A percentile compares a stretch with the other conserved stretches of the same genome.
phyloP scores from a whole-genome alignment of 495 filamentous ascomycete species.

The Coniosporium apollinis region DNA sequence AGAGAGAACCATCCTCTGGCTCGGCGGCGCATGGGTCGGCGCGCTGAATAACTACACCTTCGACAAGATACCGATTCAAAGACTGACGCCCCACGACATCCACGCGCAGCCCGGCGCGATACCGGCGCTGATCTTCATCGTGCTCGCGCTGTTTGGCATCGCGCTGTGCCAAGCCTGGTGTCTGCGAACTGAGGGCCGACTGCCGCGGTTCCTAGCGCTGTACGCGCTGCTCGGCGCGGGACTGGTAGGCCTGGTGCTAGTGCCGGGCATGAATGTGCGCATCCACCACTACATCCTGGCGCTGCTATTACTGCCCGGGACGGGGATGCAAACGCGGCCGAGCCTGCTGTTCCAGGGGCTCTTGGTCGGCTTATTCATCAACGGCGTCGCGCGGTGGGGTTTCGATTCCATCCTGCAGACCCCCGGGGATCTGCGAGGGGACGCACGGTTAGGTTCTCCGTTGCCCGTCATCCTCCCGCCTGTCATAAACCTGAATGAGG shows the following conservation, averaged over 20 bases:
- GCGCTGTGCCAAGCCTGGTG: constrained; percentile 27
- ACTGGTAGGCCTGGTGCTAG: constrained; percentile 37
- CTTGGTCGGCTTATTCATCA: constrained; percentile 71
- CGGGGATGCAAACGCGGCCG: constrained; percentile 58
- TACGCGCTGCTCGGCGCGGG: constrained; percentile 37
- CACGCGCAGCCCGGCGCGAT: constrained; percentile 25
- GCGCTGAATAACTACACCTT: constrained; percentile 30
- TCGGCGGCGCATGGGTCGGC: constrained; percentile 26
- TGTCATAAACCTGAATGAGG: constrained; percentile 19
- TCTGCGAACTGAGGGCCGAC: constrained; percentile 25
- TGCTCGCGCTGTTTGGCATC: constrained; percentile 22
- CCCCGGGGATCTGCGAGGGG: constrained; percentile 43
- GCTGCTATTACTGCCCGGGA: constrained; percentile 61
- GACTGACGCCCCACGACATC: constrained; percentile 27
- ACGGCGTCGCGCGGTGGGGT: constrained; percentile 76
- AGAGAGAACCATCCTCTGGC: constrained; percentile 28
- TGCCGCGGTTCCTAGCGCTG: constrained; percentile 29
- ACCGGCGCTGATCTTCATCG: constrained; percentile 23
- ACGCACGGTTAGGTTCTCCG: constrained; percentile 47
- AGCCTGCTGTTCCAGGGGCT: constrained; percentile 69
- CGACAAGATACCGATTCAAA: constrained; percentile 27
- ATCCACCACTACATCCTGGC: constrained; percentile 95
- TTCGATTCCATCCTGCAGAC: constrained; percentile 78
- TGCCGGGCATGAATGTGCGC: constrained; percentile 71
- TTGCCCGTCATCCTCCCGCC: constrained; percentile 46